Evolutionary conservation across 176 grass and related monocot species (phyloP).

Genomic region (Zoysia japonica): DNA sequence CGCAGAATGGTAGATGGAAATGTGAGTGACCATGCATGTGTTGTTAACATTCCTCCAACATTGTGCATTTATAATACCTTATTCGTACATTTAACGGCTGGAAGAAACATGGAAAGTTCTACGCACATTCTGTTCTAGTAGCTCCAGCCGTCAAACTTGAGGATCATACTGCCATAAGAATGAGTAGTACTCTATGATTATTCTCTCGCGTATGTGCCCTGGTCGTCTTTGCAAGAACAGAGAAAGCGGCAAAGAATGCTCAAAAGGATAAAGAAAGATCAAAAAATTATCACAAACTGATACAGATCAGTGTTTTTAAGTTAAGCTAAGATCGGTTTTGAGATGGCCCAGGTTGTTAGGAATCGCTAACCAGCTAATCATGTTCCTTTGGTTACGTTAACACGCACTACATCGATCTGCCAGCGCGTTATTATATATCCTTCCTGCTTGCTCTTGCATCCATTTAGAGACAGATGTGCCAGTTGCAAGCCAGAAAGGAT

Average conservation of each 20-base stretch:
- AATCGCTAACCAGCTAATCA: slow-evolving; percentile 32
- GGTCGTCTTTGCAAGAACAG: slow-evolving; percentile 19
- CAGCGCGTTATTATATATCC: neutral
- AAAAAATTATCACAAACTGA: slow-evolving; percentile 6
- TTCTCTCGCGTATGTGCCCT: slow-evolving; percentile 7
- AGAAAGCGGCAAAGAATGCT: neutral
- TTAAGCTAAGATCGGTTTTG: slow-evolving; percentile 7
- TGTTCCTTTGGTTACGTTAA: slow-evolving; percentile 22
- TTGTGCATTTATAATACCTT: no score
- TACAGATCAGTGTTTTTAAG: slow-evolving; percentile 16
- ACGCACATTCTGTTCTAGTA: neutral
- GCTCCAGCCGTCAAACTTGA: slow-evolving; percentile 18
- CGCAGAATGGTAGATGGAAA: no score
- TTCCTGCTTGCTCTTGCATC: neutral
- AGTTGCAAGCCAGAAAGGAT: no score
- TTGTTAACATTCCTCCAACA: neutral
- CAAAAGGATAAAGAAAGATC: neutral
- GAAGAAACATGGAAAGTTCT: slow-evolving; percentile 19
- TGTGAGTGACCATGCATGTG: no score
- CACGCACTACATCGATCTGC: neutral
- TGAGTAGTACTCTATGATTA: slow-evolving; percentile 13
- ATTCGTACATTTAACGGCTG: neutral
- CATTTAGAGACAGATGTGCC: no score
- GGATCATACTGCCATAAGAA: slow-evolving; percentile 21
- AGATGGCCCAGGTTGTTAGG: slow-evolving; percentile 39